These are phyloP conservation scores for Diaporthe sp. DNA, from an alignment of 2,329 filamentous ascomycete genomes.

Conservation along the genomic window DNA sequence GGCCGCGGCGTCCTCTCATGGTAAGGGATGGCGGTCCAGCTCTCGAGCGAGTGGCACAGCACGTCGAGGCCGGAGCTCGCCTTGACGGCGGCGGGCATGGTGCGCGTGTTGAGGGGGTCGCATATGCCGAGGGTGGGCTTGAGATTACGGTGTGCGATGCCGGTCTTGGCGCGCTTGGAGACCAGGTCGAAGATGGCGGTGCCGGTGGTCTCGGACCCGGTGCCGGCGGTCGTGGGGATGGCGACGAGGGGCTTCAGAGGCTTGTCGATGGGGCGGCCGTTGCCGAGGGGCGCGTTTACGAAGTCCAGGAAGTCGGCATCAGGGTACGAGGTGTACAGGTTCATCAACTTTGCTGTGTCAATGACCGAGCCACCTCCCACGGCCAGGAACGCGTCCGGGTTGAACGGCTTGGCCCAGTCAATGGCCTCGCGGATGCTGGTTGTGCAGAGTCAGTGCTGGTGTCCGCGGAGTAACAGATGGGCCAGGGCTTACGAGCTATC, in stretches of 20 bases:
- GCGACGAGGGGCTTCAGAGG: slow-evolving; percentile 83
- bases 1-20: slow-evolving; percentile 87
- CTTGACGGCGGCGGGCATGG: slow-evolving; percentile 96
- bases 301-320: slow-evolving; percentile 97
- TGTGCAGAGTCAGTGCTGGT: slow-evolving; percentile 14
- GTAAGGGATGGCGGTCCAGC: slow-evolving; percentile 98
- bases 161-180: slow-evolving; percentile 91
- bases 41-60: slow-evolving; percentile 94
- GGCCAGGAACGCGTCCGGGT: slow-evolving; percentile 90
- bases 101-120: slow-evolving; percentile 89
- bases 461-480: slow-evolving; percentile 19
- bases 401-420: slow-evolving; percentile 83
- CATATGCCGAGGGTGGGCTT: slow-evolving; percentile 95
- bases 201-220: slow-evolving; percentile 94
- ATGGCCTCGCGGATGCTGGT: slow-evolving; percentile 76
- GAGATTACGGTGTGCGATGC: slow-evolving; percentile 93
- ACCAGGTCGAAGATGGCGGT: slow-evolving; percentile 98
- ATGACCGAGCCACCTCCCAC: slow-evolving; percentile 96
- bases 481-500: slow-evolving; percentile 80
- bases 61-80: slow-evolving; percentile 94
- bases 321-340: slow-evolving; percentile 91
- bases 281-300: slow-evolving; percentile 94
- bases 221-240: slow-evolving; percentile 88
- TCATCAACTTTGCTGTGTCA: slow-evolving; percentile 99
- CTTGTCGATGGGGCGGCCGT: slow-evolving; percentile 81